Conservation (phyloP, 2,329 filamentous ascomycete species). For the Chrysoporthe deuterocubensis region DNA sequence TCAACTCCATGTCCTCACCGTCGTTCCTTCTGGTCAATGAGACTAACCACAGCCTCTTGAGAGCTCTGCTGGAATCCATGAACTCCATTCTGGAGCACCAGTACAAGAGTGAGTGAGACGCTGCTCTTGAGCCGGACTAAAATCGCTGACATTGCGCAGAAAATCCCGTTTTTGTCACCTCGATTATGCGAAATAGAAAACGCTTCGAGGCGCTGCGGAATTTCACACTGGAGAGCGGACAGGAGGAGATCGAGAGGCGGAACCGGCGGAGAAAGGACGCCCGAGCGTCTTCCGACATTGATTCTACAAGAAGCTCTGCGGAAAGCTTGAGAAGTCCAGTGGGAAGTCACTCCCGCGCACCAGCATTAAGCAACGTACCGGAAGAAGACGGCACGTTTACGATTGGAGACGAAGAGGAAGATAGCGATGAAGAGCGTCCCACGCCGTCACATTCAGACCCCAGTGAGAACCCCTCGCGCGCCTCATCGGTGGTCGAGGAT, state of each 20-base stretch:
- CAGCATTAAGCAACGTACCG: slow-evolving; percentile 68
- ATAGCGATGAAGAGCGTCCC: slow-evolving; percentile 56
- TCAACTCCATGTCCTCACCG: slow-evolving; percentile 89
- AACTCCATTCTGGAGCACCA: slow-evolving; percentile 91
- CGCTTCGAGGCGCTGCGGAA: slow-evolving; percentile 82
- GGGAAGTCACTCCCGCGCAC: slow-evolving; percentile 54
- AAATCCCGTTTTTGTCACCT: slow-evolving; percentile 81
- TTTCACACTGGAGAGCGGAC: slow-evolving; percentile 90
- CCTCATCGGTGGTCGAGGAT: slow-evolving; percentile 76
- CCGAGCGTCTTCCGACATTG: slow-evolving; percentile 51
- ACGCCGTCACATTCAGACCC: slow-evolving; percentile 67
- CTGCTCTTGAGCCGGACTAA: background rate
- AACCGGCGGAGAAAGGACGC: slow-evolving; percentile 72
- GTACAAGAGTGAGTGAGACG: slow-evolving; percentile 67
- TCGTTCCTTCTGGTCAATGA: slow-evolving; percentile 93
- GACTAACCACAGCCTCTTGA: slow-evolving; percentile 80
- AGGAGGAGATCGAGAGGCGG: slow-evolving; percentile 85
- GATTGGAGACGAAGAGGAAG: slow-evolving; percentile 80
- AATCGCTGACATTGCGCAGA: slow-evolving; percentile 49
- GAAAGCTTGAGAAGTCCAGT: slow-evolving; percentile 71
- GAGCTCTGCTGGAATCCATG: slow-evolving; percentile 83
- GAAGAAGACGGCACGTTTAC: slow-evolving; percentile 83
- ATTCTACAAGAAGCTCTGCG: slow-evolving; percentile 63
- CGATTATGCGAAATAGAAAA: slow-evolving; percentile 78
- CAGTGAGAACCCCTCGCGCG: slow-evolving; percentile 64